Conservation (phyloP, 495 filamentous ascomycete species). For the Annulohypoxylon moriforme region DNA sequence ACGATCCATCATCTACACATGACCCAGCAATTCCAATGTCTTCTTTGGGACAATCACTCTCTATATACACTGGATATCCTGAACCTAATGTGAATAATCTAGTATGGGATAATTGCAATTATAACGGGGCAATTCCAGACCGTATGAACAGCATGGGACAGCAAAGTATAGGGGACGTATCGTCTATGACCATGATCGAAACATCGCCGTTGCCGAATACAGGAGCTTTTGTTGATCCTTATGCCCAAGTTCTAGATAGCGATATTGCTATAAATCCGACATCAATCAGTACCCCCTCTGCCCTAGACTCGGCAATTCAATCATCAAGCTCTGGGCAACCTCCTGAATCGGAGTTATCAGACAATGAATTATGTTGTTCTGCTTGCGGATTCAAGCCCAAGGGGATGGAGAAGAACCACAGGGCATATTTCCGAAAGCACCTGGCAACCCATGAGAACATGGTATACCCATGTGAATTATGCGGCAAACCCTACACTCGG, state of each 20-base stretch:
- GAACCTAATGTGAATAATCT: background rate
- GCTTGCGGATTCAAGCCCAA: background rate
- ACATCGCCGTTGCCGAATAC: background rate
- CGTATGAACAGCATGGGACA: background rate
- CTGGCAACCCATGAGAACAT: background rate
- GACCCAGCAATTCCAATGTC: background rate
- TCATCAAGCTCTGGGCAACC: background rate
- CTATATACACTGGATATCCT: background rate
- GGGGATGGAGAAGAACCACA: background rate
- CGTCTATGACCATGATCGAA: background rate
- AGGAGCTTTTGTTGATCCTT: background rate
- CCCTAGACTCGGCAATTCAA: background rate
- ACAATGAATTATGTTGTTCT: background rate
- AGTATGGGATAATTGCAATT: background rate
- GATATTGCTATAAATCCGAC: background rate
- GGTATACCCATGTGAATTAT: background rate
- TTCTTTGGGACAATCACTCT: background rate
- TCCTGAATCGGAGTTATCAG: background rate
- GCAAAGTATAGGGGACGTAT: background rate
- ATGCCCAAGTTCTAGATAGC: background rate
- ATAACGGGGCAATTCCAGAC: background rate
- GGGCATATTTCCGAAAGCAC: constrained; percentile 17
- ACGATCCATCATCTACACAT: background rate
- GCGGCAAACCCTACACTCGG: constrained; percentile 7
- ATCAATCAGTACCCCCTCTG: background rate